Evolutionary conservation across 2,329 filamentous ascomycete genomes (phyloP).

Genomic region (Tricladium varicosporioides): DNA sequence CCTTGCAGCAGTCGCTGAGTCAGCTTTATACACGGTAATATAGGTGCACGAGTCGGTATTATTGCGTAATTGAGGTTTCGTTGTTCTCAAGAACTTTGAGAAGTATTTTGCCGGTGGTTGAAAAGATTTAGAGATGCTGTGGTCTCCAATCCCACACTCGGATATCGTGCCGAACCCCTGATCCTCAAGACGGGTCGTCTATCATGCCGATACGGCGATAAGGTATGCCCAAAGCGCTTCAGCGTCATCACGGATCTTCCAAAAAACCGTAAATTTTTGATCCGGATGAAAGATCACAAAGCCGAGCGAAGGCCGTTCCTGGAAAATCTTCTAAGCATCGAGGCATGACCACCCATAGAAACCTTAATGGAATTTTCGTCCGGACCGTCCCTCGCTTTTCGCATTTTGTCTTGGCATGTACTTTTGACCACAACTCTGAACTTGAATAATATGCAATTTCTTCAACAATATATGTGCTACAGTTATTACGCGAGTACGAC

Average conservation of each 20-base stretch:
- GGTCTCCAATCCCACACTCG: not conserved
- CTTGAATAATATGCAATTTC: no score
- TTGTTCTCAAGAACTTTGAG: constrained; percentile 13
- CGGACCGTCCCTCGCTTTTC: no score
- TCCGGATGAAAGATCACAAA: not conserved
- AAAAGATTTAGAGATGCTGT: no score
- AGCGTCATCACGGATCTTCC: not conserved
- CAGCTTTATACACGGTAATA: not conserved
- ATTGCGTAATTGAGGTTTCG: constrained; percentile 3
- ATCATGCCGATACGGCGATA: constrained; percentile 13
- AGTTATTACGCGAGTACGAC: no score
- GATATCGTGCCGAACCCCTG: not conserved
- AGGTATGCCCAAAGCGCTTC: constrained; percentile 22
- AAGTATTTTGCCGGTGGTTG: no score
- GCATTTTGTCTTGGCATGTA: no score
- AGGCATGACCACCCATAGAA: not conserved
- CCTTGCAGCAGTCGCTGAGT: not conserved
- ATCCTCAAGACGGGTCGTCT: not conserved
- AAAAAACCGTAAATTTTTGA: not conserved
- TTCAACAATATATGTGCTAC: no score
- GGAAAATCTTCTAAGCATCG: not conserved
- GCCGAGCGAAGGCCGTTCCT: not conserved
- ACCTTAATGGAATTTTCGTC: no score
- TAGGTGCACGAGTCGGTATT: not conserved
- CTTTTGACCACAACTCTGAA: no score